Percentiles rank a stretch among this genome's conserved stretches.
phyloP scores from a whole-genome alignment of 176 grass and related monocot genomes.

The Phragmites australis region DNA sequence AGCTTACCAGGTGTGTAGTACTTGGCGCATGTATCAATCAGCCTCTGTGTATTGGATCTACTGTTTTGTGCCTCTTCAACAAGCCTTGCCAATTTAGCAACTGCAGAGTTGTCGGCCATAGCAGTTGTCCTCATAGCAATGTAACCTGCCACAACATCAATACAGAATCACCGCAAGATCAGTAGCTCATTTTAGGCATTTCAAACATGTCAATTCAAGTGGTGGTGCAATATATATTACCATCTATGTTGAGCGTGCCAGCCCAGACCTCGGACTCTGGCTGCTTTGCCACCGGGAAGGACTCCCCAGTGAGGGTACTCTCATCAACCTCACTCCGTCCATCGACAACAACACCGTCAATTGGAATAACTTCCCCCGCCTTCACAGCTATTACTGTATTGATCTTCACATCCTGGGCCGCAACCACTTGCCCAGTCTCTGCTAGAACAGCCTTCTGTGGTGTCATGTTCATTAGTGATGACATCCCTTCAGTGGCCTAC shows the following conservation, averaged over 20 bases:
- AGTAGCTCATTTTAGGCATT: not conserved
- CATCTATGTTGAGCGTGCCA: constrained; percentile 89
- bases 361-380: constrained; percentile 78
- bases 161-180: constrained; percentile 12
- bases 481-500: constrained; percentile 88
- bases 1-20: constrained; percentile 85
- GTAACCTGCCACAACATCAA: constrained; percentile 61
- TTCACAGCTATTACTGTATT: constrained; percentile 80
- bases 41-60: constrained; percentile 68
- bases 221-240: constrained; percentile 43
- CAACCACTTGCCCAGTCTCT: constrained; percentile 62
- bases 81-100: constrained; percentile 87
- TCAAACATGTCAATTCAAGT: not conserved
- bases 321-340: constrained; percentile 85
- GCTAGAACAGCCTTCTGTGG: constrained; percentile 89
- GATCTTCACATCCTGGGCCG: constrained; percentile 75
- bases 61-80: constrained; percentile 98
- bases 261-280: constrained; percentile 85
- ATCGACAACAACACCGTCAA: constrained; percentile 80
- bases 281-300: constrained; percentile 80
- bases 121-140: constrained; percentile 90
- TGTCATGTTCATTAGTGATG: constrained; percentile 81
- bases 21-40: constrained; percentile 90
- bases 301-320: constrained; percentile 88
- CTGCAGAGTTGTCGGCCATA: constrained; percentile 74